A percentile compares a stretch with the other conserved stretches of the same genome.
Conservation (phyloP, 2,329 filamentous ascomycete species). For the Penicillium sp. region DNA sequence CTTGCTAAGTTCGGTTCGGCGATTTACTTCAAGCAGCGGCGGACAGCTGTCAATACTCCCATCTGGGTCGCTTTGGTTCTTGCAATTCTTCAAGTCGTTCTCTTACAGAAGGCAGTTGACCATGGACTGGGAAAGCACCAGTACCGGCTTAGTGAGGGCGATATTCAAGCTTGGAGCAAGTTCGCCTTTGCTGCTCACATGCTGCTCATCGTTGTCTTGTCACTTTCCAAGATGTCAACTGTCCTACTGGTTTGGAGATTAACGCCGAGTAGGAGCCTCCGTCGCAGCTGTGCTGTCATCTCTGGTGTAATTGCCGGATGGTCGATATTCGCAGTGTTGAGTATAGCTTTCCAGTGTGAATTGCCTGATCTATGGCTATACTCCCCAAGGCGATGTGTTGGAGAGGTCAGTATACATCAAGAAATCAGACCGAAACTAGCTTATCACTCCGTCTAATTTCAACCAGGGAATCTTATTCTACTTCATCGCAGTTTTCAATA, state of each 20-base stretch:
- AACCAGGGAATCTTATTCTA: conserved; percentile 24
- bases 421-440: not conserved
- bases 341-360: conserved; percentile 29
- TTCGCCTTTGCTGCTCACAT: conserved; percentile 18
- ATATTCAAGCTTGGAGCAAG: conserved; percentile 14
- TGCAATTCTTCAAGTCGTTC: conserved; percentile 15
- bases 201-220: conserved; percentile 14
- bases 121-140: conserved; percentile 20
- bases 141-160: not conserved
- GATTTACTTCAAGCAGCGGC: conserved; percentile 19
- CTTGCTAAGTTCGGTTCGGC: conserved; percentile 16
- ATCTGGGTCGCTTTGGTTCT: conserved; percentile 19
- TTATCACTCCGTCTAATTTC: not conserved
- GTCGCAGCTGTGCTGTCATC: conserved; percentile 15
- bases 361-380: conserved; percentile 25
- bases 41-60: conserved; percentile 15
- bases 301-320: conserved; percentile 12
- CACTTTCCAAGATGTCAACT: conserved; percentile 15
- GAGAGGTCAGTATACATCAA: conserved; percentile 8
- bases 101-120: conserved; percentile 17
- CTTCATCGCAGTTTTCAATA: conserved; percentile 17
- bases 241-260: conserved; percentile 24
- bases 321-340: conserved; percentile 25
- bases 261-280: conserved; percentile 17
- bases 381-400: conserved; percentile 20